phyloP scores from a whole-genome alignment of 2,329 filamentous ascomycete genomes.

The Hymenoscyphus scutula region DNA sequence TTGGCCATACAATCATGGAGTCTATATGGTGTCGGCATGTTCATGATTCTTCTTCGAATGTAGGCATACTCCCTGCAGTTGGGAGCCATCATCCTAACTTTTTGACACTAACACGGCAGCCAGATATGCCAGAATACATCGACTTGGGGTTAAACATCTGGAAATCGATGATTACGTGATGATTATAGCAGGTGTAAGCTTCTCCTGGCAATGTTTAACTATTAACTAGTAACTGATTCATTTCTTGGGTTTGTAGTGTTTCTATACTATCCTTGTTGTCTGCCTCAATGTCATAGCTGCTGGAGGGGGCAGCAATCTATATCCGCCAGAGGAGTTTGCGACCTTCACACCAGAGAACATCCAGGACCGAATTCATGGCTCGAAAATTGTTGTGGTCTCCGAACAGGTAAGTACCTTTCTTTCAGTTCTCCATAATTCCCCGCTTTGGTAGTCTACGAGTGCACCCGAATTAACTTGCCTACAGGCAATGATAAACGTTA shows the following conservation, averaged over 20 bases:
- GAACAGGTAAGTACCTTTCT: constrained; percentile 36
- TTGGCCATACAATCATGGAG: constrained; percentile 22
- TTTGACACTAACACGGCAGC: not conserved
- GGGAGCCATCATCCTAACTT: not conserved
- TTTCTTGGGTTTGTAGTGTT: constrained; percentile 21
- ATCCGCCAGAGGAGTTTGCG: constrained; percentile 38
- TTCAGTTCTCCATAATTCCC: not conserved
- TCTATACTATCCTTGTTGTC: constrained; percentile 43
- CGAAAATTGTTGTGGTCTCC: constrained; percentile 60
- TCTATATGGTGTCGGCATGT: constrained; percentile 25
- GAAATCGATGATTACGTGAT: constrained; percentile 29
- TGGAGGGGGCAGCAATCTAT: constrained; percentile 45
- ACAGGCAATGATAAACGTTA: constrained; percentile 47
- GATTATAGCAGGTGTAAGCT: constrained; percentile 14
- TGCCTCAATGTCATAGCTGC: constrained; percentile 42
- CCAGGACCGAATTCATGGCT: constrained; percentile 47
- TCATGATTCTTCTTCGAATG: constrained; percentile 26
- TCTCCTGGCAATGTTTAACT: not conserved
- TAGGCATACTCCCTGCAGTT: constrained; percentile 4
- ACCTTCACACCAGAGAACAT: constrained; percentile 41
- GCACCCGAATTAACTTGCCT: not conserved
- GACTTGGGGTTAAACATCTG: constrained; percentile 22
- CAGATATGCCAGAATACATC: constrained; percentile 27
- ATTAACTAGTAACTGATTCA: not conserved
- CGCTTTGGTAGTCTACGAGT: not conserved